Percentiles rank a stretch among this genome's conserved stretches.
These are phyloP conservation scores for Trichophyton simii DNA, from an alignment of 2,329 filamentous ascomycete species.

Conservation along the genomic window DNA sequence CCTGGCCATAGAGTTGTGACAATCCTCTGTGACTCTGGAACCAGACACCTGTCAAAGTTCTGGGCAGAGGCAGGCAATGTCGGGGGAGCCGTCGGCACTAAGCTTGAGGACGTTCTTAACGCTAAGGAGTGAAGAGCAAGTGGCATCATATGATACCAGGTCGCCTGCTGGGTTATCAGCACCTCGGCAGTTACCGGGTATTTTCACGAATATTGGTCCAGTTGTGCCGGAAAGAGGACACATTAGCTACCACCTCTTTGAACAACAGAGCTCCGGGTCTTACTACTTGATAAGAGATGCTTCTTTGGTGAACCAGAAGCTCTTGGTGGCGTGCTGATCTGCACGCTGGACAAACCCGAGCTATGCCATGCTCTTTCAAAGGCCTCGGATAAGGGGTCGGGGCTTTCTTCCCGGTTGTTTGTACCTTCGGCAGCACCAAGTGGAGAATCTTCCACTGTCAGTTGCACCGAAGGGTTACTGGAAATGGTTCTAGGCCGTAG, in stretches of 20 bases:
- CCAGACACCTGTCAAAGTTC: conserved; percentile 41
- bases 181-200: too few relatives aligned
- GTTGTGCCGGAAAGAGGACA: background rate
- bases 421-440: background rate
- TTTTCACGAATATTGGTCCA: background rate
- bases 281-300: background rate
- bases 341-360: conserved; percentile 15
- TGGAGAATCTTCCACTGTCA: background rate
- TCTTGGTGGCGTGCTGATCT: conserved; percentile 12
- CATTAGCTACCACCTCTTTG: background rate
- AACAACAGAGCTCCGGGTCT: background rate
- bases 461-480: background rate
- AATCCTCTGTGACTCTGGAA: conserved; percentile 39
- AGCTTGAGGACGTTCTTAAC: conserved; percentile 35
- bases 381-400: conserved; percentile 14
- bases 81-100: conserved; percentile 33
- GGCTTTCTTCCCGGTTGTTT: conserved; percentile 7
- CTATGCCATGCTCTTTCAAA: conserved; percentile 9
- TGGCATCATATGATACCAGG: too few relatives aligned
- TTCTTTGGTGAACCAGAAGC: background rate
- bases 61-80: conserved; percentile 38
- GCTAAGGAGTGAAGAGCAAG: background rate
- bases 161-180: too few relatives aligned
- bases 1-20: conserved; percentile 39
- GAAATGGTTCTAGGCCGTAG: background rate